These are phyloP conservation scores for Aspergillus fumigatus DNA, from an alignment of 2,329 filamentous ascomycete species.

Conservation along the genomic window DNA sequence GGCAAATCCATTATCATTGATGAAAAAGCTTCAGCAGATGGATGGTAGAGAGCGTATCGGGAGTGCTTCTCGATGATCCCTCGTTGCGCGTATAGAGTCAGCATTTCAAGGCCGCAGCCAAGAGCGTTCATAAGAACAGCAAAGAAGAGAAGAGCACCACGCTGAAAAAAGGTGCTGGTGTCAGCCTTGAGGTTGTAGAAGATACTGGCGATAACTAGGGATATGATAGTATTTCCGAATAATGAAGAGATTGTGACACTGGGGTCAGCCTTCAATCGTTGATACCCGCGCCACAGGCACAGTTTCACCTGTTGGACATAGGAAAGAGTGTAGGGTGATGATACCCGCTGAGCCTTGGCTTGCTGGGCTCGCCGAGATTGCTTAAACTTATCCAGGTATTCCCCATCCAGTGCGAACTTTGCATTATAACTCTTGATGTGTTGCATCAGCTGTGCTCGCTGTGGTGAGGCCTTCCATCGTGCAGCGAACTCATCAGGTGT, in stretches of 20 bases:
- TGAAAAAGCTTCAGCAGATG: slow-evolving; percentile 5
- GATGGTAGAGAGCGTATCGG: slow-evolving; percentile 19
- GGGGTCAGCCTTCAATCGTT: slow-evolving; percentile 67
- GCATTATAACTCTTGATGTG: slow-evolving; percentile 27
- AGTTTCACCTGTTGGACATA: slow-evolving; percentile 68
- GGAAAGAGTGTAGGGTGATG: slow-evolving; percentile 77
- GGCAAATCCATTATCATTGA: slow-evolving; percentile 47
- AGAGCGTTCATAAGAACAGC: slow-evolving; percentile 80
- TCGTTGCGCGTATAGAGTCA: slow-evolving; percentile 14
- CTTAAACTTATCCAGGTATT: slow-evolving; percentile 27
- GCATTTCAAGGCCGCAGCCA: slow-evolving; percentile 61
- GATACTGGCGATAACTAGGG: slow-evolving; percentile 69
- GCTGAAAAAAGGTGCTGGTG: slow-evolving; percentile 68
- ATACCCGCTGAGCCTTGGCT: slow-evolving; percentile 47
- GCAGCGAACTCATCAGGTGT: slow-evolving; percentile 64
- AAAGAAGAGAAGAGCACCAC: slow-evolving; percentile 76
- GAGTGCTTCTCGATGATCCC: slow-evolving; percentile 17
- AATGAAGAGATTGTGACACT: slow-evolving; percentile 62
- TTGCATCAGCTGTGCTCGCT: slow-evolving; percentile 32
- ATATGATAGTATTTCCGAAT: slow-evolving; percentile 63
- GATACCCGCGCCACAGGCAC: slow-evolving; percentile 73
- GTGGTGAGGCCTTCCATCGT: slow-evolving; percentile 47
- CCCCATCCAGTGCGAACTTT: slow-evolving; percentile 31
- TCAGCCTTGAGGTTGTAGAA: slow-evolving; percentile 67
- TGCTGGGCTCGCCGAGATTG: slow-evolving; percentile 32